These are phyloP conservation scores for Paspalum vaginatum DNA, from an alignment of 176 grass and related monocot genomes.

Conservation along the genomic window DNA sequence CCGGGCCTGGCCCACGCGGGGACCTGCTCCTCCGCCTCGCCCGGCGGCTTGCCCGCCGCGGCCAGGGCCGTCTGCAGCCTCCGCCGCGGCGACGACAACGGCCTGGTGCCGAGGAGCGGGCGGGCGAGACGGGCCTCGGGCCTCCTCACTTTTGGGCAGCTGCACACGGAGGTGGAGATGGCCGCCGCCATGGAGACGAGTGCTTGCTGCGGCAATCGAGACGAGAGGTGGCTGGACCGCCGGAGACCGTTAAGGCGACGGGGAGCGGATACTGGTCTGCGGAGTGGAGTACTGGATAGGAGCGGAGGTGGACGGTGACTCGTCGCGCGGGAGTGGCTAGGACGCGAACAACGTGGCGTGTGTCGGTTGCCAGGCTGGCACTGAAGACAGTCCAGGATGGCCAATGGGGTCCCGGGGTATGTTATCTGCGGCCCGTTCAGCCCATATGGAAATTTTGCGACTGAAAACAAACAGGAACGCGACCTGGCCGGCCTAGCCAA, in stretches of 20 bases:
- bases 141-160: neutral
- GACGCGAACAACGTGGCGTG: conserved; percentile 5
- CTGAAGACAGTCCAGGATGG: neutral
- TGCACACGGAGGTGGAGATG: conserved; percentile 16
- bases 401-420: neutral
- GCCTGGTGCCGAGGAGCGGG: neutral
- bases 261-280: neutral
- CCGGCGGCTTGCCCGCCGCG: conserved; percentile 53
- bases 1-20: conserved; percentile 80
- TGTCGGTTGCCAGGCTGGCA: neutral
- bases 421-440: neutral
- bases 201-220: neutral
- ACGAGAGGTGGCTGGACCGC: neutral
- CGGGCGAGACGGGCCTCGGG: neutral
- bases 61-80: conserved; percentile 47
- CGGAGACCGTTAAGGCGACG: neutral
- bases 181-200: conserved; percentile 17
- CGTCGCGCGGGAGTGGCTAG: neutral
- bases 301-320: neutral
- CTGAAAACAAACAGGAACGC: no score
- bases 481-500: no score
- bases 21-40: conserved; percentile 65
- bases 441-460: neutral
- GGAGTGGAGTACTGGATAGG: conserved; percentile 6
- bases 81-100: conserved; percentile 4